Evolutionary conservation across 2,329 filamentous ascomycete species (phyloP), one percentile per base, ranked within the genome.

Genomic region (Arthrobotrys megalospora): DNA sequence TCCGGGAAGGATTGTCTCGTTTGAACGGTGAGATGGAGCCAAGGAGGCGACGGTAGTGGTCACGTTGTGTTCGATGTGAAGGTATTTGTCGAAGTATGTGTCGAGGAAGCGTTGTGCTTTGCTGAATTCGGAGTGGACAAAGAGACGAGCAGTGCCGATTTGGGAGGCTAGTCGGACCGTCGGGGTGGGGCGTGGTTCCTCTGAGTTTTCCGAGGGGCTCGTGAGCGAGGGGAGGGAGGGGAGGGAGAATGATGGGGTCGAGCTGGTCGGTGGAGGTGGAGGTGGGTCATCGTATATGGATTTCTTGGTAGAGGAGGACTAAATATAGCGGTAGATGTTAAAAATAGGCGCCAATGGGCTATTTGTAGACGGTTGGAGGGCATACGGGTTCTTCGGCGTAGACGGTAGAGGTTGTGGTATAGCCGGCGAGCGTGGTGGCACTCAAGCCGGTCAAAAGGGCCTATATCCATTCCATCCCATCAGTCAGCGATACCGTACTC

Each of bases 1-100:
- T 28, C 95, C 95, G 38, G 96, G 96, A 85, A 98, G 91, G 71
- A 99, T 88, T 83, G 91, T 90, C 87, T 99, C 96, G 84, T 92
- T 93, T 78, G 90, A 93, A 85, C 95, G 92, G 82, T 91, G 91
- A 43, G 94, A 88, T 34, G 96, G 96, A 19, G 94, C 96, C 45
- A 99, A 89, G 21, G 92, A 94, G 76, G 94, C 93, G 81, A 99
- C 86, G 79, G 96, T 98, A 85, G 89, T 89, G 82, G 95, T 97
- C 86, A 98, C 94, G 83, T 91, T 92, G 84, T 92, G 91, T 87
- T 99, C 96, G 81, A 97, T 90, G 84, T 91, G 86, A 83, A 99
- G 93, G 81, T 92, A 92, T 80, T 89, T 89, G 84, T 93, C 92
- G 86, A 97, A 91, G 82, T 91, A 88, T 82, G 87, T 85, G 88